Conservation (phyloP, 1,284 basidiomycete genomes). For the Flammula alnicola region DNA sequence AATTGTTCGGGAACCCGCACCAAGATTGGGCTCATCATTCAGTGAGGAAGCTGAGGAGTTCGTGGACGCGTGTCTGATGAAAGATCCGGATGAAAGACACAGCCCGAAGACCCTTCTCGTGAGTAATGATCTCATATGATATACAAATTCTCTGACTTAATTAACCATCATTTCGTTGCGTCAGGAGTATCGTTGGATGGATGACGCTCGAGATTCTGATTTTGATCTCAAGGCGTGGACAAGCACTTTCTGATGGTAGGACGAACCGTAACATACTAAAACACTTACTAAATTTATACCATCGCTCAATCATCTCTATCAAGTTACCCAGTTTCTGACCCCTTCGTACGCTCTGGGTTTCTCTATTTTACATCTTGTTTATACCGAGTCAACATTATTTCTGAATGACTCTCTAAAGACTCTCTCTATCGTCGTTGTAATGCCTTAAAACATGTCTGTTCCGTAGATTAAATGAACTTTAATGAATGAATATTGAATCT, state of each 20-base stretch:
- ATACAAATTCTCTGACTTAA: background rate
- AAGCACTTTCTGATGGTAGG: constrained; percentile 21
- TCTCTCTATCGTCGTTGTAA: no score
- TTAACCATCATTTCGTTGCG: background rate
- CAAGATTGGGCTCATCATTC: constrained; percentile 75
- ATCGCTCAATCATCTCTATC: background rate
- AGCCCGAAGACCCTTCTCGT: constrained; percentile 86
- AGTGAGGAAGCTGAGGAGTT: constrained; percentile 75
- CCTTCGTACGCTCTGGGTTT: no score
- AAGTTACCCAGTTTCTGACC: background rate
- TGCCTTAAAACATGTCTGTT: no score
- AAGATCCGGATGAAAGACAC: constrained; percentile 77
- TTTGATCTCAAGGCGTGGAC: constrained; percentile 36
- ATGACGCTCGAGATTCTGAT: constrained; percentile 33
- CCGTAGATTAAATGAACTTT: no score
- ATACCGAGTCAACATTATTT: no score
- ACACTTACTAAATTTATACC: background rate
- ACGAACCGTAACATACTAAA: background rate
- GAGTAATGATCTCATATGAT: constrained; percentile 31
- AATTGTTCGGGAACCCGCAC: constrained; percentile 96
- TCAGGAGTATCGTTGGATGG: constrained; percentile 36
- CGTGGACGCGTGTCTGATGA: constrained; percentile 83
- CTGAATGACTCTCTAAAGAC: no score
- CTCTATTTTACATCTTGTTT: no score
- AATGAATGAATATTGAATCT: no score